A percentile compares a stretch with the other conserved stretches of the same genome.
Conservation (phyloP, 805 yeast genomes). For the Hanseniaspora valbyensis region DNA sequence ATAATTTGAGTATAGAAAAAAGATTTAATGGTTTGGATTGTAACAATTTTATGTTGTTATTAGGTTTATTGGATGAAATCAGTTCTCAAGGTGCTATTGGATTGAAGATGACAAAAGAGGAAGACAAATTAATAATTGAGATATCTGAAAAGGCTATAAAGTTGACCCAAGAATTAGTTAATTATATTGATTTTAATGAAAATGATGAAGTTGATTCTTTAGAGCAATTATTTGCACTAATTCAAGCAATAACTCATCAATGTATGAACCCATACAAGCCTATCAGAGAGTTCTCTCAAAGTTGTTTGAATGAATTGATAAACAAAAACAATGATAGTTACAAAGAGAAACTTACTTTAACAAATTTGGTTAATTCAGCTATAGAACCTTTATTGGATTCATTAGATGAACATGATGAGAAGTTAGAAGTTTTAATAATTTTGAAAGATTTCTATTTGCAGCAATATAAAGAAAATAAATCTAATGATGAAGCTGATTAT, state of each 20-base stretch:
- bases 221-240: conserved; percentile 37
- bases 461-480: conserved; percentile 31
- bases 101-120: conserved; percentile 62
- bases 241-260: conserved; percentile 79
- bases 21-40: conserved; percentile 32
- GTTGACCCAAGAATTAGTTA: conserved; percentile 44
- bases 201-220: conserved; percentile 6
- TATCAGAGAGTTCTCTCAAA: conserved; percentile 48
- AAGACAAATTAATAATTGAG: conserved; percentile 43
- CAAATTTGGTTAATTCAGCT: conserved; percentile 58
- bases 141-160: conserved; percentile 51
- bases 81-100: conserved; percentile 75
- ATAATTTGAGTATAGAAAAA: conserved; percentile 29
- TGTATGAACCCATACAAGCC: conserved; percentile 81
- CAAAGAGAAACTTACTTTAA: conserved; percentile 33
- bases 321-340: conserved; percentile 30
- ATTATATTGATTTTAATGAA: conserved; percentile 18
- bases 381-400: conserved; percentile 63
- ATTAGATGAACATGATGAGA: conserved; percentile 48
- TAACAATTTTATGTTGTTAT: conserved; percentile 49
- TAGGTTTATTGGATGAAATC: conserved; percentile 66
- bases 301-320: conserved; percentile 39
- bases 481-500: conserved; percentile 31
- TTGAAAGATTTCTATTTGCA: conserved; percentile 55
- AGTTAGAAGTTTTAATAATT: conserved; percentile 51